phyloP scores from a whole-genome alignment of 768 basidiomycete genomes.

The Auricularia sp. region DNA sequence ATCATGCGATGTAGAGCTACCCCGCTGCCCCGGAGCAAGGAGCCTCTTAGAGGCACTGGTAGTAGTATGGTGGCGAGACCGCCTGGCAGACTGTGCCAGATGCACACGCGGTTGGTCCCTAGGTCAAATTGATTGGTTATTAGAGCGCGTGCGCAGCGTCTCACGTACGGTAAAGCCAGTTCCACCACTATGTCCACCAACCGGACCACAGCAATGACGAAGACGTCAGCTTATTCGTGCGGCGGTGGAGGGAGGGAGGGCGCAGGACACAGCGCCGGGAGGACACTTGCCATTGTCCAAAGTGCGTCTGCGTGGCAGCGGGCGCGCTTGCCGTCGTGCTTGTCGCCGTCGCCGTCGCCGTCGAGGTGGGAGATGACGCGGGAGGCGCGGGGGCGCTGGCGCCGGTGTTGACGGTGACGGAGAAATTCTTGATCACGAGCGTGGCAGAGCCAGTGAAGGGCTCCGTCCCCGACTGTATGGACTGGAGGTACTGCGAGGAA shows the following conservation, averaged over 20 bases:
- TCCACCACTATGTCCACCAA: neutral
- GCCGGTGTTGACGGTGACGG: constrained; percentile 25
- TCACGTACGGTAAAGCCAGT: neutral
- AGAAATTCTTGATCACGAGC: constrained; percentile 33
- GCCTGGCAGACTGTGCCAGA: neutral
- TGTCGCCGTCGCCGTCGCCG: neutral
- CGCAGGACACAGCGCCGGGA: neutral
- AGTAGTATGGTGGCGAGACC: neutral
- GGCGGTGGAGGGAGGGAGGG: neutral
- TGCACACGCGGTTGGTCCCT: neutral
- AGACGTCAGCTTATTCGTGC: neutral
- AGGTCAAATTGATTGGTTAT: neutral
- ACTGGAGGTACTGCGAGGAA: constrained; percentile 39
- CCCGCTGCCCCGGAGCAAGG: neutral
- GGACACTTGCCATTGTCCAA: neutral
- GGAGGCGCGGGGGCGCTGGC: neutral
- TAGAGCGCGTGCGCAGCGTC: neutral
- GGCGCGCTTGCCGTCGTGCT: neutral
- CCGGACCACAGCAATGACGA: neutral
- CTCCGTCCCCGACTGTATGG: constrained; percentile 47
- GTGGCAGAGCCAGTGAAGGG: constrained; percentile 42
- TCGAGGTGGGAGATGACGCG: neutral
- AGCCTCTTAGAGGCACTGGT: neutral
- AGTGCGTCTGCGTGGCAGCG: neutral
- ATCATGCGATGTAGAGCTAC: no score